Evolutionary conservation across 1,284 basidiomycete species (phyloP).

Genomic region (Ceratobasidium sp.): DNA sequence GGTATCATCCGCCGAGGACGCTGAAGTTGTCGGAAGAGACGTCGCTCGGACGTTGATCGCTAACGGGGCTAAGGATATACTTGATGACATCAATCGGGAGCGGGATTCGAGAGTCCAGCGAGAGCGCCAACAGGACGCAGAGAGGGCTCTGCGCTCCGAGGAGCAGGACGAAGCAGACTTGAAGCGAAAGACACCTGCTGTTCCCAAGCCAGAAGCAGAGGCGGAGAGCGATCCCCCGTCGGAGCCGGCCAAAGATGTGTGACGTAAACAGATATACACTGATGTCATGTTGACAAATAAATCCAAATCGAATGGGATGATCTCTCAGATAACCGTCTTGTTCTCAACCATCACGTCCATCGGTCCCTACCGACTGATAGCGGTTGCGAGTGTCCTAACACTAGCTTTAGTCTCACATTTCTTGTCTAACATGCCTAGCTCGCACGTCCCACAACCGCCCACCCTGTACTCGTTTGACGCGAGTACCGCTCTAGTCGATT

Average conservation of each 20-base stretch:
- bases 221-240: too few species aligned
- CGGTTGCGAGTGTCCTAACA: slow-evolving; percentile 60
- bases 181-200: slow-evolving; percentile 25
- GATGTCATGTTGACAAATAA: slow-evolving; percentile 39
- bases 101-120: slow-evolving; percentile 63
- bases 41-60: slow-evolving; percentile 75
- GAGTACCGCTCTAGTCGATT: slow-evolving; percentile 67
- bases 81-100: slow-evolving; percentile 83
- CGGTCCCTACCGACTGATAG: slow-evolving; percentile 60
- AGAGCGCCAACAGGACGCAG: slow-evolving; percentile 43
- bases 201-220: not conserved
- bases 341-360: slow-evolving; percentile 56
- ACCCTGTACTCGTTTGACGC: slow-evolving; percentile 82
- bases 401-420: slow-evolving; percentile 28
- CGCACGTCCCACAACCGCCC: slow-evolving; percentile 62
- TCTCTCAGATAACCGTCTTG: slow-evolving; percentile 43
- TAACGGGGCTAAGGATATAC: slow-evolving; percentile 78
- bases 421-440: slow-evolving; percentile 53
- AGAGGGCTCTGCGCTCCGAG: slow-evolving; percentile 20
- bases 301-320: slow-evolving; percentile 23
- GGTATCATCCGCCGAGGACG: slow-evolving; percentile 71
- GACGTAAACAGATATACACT: slow-evolving; percentile 17
- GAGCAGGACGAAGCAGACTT: slow-evolving; percentile 10
- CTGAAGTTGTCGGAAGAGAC: slow-evolving; percentile 74
- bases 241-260: slow-evolving; percentile 11